Base-by-base conservation (phyloP, 2,329 filamentous ascomycete species). In the Helotiales sp. region DNA sequence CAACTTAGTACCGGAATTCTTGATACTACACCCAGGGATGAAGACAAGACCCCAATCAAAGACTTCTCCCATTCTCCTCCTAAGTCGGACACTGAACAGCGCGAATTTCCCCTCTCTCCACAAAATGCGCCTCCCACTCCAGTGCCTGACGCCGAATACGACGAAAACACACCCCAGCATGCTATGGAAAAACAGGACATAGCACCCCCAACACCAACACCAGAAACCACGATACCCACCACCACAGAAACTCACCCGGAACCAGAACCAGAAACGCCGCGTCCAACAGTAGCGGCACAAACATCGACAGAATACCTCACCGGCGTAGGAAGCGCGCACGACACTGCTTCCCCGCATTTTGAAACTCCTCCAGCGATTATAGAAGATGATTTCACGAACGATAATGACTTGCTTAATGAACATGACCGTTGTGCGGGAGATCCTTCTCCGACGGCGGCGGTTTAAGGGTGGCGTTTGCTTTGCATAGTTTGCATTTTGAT, bases 301-400 rank as follows among this genome's bases (percentile, higher is more conserved):
- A 9, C 46, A 48, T 33, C 46, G 13, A 48, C 46, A 48, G 46
- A 30, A 48, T 48, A 48, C 29, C 57, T 69, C 22, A 60, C 67
- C 47, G 65, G 66, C 47, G 60, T 69, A 52, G 67, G 67, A 29
- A 59, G 55, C 42, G 61, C 51, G 46, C 48, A 66, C 54, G 54
- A 44, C 40, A 19, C 15, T 27, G 22, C 27, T 24, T 19, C 24
- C 33, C 49, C 56, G 19, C 56, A 56, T 57, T 54, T 55, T 30
- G 55, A 60, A 12, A 59, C 60, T 53, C 63, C 56, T 51, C 51
- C 54, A 19, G 57, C 52, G 51, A 63, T 42, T 58, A 49, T 67
- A 57, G 63, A 68, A 57, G 64, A 64, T 53, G 63, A 65, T 34
- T 67, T 69, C 27, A 69, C 62, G 65, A 67, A 62, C 55, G 59